These are phyloP conservation scores for Tetragonia tetragonoides DNA, from an alignment of 148 eudicot genomes.

Conservation along the genomic window DNA sequence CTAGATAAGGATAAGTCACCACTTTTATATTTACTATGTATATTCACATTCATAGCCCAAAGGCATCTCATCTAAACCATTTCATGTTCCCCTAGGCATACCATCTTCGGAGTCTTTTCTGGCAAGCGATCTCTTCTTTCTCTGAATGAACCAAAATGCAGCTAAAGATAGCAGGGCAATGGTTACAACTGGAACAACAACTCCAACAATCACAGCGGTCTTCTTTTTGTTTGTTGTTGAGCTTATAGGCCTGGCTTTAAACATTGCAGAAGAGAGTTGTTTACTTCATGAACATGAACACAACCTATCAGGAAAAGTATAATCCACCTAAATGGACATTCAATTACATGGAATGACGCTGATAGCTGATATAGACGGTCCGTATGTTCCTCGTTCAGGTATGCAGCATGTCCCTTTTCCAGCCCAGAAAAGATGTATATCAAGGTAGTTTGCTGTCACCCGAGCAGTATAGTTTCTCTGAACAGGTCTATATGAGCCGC, in stretches of 20 bases:
- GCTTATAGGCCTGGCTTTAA: conserved; percentile 34
- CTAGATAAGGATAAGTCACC: too few relatives aligned
- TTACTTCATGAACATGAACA: conserved; percentile 6
- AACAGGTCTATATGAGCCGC: conserved; percentile 48
- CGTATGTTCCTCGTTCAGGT: conserved; percentile 72
- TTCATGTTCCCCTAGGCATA: conserved; percentile 23
- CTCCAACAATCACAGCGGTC: conserved; percentile 66
- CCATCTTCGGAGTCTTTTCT: conserved; percentile 60
- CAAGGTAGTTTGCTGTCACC: conserved; percentile 68
- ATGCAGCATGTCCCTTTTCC: conserved; percentile 95
- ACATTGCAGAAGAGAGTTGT: conserved; percentile 47
- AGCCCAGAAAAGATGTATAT: conserved; percentile 93
- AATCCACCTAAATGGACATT: not conserved
- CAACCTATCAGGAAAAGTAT: conserved; percentile 6
- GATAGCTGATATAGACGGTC: conserved; percentile 82
- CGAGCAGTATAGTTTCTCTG: conserved; percentile 35
- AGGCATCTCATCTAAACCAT: not conserved
- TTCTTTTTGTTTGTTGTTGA: conserved; percentile 13
- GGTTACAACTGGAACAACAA: conserved; percentile 48
- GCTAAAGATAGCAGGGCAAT: conserved; percentile 43
- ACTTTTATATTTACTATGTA: too few relatives aligned
- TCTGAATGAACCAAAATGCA: conserved; percentile 36
- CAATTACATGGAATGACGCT: conserved; percentile 64
- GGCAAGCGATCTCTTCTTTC: conserved; percentile 36
- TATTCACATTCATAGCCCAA: not conserved